Conservation (phyloP, 2,329 filamentous ascomycete genomes). For the Aspergillus spinulosporus region DNA sequence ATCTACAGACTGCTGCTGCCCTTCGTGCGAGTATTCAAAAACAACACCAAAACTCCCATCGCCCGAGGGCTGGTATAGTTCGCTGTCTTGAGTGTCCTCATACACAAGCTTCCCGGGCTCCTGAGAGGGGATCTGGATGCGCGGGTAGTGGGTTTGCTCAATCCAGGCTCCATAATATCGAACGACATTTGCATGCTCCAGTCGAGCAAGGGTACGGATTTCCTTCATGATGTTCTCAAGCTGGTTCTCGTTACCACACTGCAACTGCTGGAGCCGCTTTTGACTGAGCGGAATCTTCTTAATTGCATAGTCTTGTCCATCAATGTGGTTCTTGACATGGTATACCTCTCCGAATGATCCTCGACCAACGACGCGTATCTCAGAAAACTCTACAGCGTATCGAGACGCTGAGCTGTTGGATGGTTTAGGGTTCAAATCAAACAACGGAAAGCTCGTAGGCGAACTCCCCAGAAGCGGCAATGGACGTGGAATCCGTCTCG, state of each 20-base stretch:
- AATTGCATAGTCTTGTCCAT: conserved; percentile 63
- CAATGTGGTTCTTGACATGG: conserved; percentile 61
- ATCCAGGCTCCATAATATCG: conserved; percentile 67
- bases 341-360: conserved; percentile 68
- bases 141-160: conserved; percentile 47
- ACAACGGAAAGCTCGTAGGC: conserved; percentile 34
- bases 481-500: conserved; percentile 25
- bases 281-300: conserved; percentile 64
- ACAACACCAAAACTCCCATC: conserved; percentile 41
- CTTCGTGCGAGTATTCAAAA: conserved; percentile 42
- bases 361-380: conserved; percentile 59
- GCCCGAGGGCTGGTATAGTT: conserved; percentile 22
- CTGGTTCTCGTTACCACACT: conserved; percentile 53
- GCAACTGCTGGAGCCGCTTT: conserved; percentile 52
- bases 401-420: conserved; percentile 39
- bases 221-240: conserved; percentile 61
- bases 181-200: conserved; percentile 67
- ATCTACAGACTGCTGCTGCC: background rate
- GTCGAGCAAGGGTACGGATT: conserved; percentile 60
- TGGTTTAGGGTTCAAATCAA: conserved; percentile 26
- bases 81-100: conserved; percentile 20
- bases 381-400: conserved; percentile 54
- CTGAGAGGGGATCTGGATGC: conserved; percentile 13
- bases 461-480: conserved; percentile 32
- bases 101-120: conserved; percentile 10